Conservation (phyloP, 1,284 basidiomycete species). For the Ceratobasidium sp. region DNA sequence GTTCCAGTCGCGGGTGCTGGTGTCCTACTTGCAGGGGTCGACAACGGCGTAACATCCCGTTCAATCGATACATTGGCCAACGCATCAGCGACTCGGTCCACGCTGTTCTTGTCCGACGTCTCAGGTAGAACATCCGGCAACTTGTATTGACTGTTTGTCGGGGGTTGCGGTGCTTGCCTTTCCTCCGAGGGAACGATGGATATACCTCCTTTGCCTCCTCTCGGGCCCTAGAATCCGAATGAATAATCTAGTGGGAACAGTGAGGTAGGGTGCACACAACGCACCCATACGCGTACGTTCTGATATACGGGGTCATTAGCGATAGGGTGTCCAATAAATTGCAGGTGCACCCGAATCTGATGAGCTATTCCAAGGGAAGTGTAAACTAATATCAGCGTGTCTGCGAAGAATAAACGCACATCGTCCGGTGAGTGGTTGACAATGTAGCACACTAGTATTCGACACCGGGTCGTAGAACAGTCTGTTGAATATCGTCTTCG, state of each 20-base stretch:
- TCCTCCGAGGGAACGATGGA: constrained; percentile 33
- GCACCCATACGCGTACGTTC: constrained; percentile 78
- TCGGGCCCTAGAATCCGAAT: constrained; percentile 39
- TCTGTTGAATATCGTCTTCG: constrained; percentile 87
- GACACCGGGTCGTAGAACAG: constrained; percentile 83
- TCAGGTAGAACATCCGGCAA: constrained; percentile 20
- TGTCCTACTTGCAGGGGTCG: constrained; percentile 32
- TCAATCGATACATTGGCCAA: constrained; percentile 16
- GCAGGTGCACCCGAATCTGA: constrained; percentile 94
- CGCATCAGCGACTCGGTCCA: constrained; percentile 17
- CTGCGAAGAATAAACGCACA: constrained; percentile 60
- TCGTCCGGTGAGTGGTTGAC: constrained; percentile 83
- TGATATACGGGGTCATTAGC: constrained; percentile 91
- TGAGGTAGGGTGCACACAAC: constrained; percentile 45
- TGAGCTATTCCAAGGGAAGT: constrained; percentile 63
- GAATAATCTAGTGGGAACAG: neutral
- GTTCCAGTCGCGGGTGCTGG: constrained; percentile 47
- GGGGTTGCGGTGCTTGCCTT: constrained; percentile 28
- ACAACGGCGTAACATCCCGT: constrained; percentile 6
- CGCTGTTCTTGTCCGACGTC: constrained; percentile 1
- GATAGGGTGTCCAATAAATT: constrained; percentile 92
- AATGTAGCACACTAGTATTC: constrained; percentile 87
- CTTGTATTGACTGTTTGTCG: constrained; percentile 20
- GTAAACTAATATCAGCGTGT: constrained; percentile 1
- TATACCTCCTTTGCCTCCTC: constrained; percentile 42